A percentile compares a stretch with the other conserved stretches of the same genome.
Evolutionary conservation across 768 basidiomycete genomes (phyloP).

Genomic region (Leccinellum albellum): DNA sequence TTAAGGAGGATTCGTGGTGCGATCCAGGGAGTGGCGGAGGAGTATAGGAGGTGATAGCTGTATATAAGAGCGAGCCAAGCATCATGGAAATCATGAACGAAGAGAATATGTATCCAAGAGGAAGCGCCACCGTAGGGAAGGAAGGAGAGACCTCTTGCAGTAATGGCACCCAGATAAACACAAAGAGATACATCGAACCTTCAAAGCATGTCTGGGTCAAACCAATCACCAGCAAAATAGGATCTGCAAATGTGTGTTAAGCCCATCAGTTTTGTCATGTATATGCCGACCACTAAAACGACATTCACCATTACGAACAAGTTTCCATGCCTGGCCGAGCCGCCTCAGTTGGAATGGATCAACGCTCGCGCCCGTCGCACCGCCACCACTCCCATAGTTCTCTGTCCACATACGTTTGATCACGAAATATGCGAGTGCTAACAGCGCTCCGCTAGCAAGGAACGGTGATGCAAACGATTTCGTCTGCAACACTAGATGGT

Average conservation of each 20-base stretch:
- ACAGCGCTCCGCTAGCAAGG: constrained; percentile 54
- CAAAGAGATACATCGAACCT: constrained; percentile 83
- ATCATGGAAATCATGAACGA: constrained; percentile 82
- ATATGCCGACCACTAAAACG: neutral
- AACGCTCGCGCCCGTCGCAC: constrained; percentile 10
- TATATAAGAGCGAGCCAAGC: constrained; percentile 72
- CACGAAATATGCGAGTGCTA: constrained; percentile 51
- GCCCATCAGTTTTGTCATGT: neutral
- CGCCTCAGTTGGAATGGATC: constrained; percentile 53
- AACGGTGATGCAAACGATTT: constrained; percentile 61
- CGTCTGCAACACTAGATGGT: constrained; percentile 54
- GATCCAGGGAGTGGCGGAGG: constrained; percentile 20
- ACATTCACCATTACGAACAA: constrained; percentile 48
- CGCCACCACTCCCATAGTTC: constrained; percentile 57
- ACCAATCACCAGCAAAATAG: constrained; percentile 58
- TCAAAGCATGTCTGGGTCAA: constrained; percentile 79
- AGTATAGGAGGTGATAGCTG: constrained; percentile 40
- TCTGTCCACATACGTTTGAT: constrained; percentile 62
- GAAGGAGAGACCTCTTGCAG: constrained; percentile 57
- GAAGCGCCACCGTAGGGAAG: constrained; percentile 41
- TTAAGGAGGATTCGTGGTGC: constrained; percentile 39
- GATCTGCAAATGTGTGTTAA: constrained; percentile 38
- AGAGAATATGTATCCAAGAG: constrained; percentile 77
- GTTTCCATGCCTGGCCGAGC: constrained; percentile 52
- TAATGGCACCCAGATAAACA: constrained; percentile 78